Base-by-base conservation (phyloP, 1,284 basidiomycete species). In the Lentinus polychrous region DNA sequence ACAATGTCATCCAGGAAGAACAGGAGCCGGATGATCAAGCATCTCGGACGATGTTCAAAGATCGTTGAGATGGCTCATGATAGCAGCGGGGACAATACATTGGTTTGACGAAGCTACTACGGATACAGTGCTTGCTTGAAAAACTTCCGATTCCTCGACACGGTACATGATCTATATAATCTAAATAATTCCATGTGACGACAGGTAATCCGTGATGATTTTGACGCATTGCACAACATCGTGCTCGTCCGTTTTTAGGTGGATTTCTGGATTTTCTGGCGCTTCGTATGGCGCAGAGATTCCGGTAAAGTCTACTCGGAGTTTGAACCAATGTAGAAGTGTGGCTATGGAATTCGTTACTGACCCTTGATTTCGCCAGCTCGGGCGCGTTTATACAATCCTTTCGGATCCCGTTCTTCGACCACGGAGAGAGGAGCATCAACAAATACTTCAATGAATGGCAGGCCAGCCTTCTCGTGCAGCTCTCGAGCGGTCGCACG, bases 221-320 rank as follows among this genome's bases (percentile, higher is more conserved):
- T 78, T 74, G 40, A 98, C 94, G 45, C 91, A 85, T 49, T 87
- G 83, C 35, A 78, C 74, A 40, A 99, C 86, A 56, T 86, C 81
- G 31, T 75, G 78, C 66, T 92, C 78, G 65, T 90, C 81, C 4
- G 95, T 98, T 63, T 79, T 83, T 66, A 99, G 90, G 71, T 96
- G 94, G 52, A 99, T 83, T 68, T 99, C 96, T 36, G 95, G 85
- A 14, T 72, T 72, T 50, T 76, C 74, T 5, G 96, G 95, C 7
- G 85, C 81, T 69, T 99, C 96, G 67, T 99, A 99, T 8, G 96
- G 96, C 2, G 96, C 93, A 33, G 92, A 94, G 63, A 99, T 88
- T 10, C 96, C 95, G 40, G 96, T 99, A 70, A 99, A 98, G 54
- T 98, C 95, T 95, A 52, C n/a, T 12, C 11, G n/a, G 34, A 3